phyloP scores from a whole-genome alignment of 2,329 filamentous ascomycete species.

The Penicillium sp. region DNA sequence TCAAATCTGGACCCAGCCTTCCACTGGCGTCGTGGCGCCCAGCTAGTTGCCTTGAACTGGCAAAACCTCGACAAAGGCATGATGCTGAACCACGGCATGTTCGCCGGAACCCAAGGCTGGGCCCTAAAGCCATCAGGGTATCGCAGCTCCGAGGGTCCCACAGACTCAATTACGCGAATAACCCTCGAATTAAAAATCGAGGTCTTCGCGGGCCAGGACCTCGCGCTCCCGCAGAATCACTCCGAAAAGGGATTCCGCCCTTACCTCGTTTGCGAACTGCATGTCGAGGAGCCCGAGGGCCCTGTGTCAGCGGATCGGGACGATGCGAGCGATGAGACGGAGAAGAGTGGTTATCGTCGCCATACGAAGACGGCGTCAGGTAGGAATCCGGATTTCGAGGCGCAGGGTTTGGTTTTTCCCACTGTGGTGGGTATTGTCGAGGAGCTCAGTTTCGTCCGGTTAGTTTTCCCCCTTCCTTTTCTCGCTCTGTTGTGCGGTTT shows the following conservation, averaged over 20 bases:
- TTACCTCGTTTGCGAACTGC: conserved; percentile 75
- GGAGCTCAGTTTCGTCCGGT: conserved; percentile 72
- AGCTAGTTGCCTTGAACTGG: conserved; percentile 93
- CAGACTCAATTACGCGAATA: conserved; percentile 46
- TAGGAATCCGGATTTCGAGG: conserved; percentile 65
- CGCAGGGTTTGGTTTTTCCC: conserved; percentile 59
- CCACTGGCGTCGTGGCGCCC: conserved; percentile 86
- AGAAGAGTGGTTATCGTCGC: conserved; percentile 55
- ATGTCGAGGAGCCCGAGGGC: conserved; percentile 68
- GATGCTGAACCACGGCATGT: conserved; percentile 96
- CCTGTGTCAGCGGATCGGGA: conserved; percentile 45
- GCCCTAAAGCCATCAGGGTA: conserved; percentile 79
- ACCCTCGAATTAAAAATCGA: conserved; percentile 69
- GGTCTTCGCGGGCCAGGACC: conserved; percentile 72
- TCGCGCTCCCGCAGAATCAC: conserved; percentile 64
- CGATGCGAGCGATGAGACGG: conserved; percentile 46
- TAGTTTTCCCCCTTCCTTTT: conserved; percentile 37
- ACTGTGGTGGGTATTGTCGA: conserved; percentile 60
- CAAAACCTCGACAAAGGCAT: conserved; percentile 87
- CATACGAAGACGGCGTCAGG: conserved; percentile 58
- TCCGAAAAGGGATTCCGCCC: conserved; percentile 65
- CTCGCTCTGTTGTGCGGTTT: conserved; percentile 4
- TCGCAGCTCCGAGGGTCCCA: conserved; percentile 43
- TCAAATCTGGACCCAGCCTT: conserved; percentile 82
- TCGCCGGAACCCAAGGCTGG: conserved; percentile 77